Evolutionary conservation across 73 alveolate species (phyloP).

Genomic region (Halteria grandinella): DNA sequence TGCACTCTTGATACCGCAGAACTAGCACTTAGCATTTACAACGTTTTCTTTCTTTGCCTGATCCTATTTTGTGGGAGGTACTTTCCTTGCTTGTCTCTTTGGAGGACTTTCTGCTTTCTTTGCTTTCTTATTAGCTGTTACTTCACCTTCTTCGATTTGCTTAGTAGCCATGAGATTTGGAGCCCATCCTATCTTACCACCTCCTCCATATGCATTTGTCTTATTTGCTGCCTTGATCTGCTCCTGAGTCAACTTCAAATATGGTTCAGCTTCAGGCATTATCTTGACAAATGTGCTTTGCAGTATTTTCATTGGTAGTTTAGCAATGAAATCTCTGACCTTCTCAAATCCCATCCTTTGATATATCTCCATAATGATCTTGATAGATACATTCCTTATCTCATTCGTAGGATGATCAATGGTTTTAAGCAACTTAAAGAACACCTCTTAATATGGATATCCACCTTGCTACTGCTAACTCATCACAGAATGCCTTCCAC

Average conservation of each 20-base stretch:
- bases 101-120: too few species aligned
- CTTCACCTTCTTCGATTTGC: too few species aligned
- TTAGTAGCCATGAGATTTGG: conserved; percentile 31
- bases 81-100: conserved; percentile 5
- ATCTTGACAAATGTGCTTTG: not conserved
- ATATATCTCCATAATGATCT: conserved; percentile 10
- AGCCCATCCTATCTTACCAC: conserved; percentile 51
- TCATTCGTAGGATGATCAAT: conserved; percentile 35
- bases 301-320: conserved; percentile 9
- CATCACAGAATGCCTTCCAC: too few species aligned
- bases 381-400: not conserved
- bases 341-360: conserved; percentile 18
- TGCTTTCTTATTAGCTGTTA: too few species aligned
- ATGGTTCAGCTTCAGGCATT: conserved; percentile 53
- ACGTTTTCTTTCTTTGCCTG: not conserved
- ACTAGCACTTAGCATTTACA: conserved; percentile 14
- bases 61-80: not conserved
- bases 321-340: conserved; percentile 11
- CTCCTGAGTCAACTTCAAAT: conserved; percentile 14
- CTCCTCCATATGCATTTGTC: conserved; percentile 47
- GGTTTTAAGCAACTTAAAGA: not conserved
- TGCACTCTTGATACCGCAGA: conserved; percentile 11
- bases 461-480: too few species aligned
- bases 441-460: conserved; percentile 24
- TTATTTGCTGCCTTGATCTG: conserved; percentile 30